Percentiles rank a stretch among this genome's conserved stretches.
phyloP scores from a whole-genome alignment of 140 eudicot genomes.

The Ambrosia hybrid region DNA sequence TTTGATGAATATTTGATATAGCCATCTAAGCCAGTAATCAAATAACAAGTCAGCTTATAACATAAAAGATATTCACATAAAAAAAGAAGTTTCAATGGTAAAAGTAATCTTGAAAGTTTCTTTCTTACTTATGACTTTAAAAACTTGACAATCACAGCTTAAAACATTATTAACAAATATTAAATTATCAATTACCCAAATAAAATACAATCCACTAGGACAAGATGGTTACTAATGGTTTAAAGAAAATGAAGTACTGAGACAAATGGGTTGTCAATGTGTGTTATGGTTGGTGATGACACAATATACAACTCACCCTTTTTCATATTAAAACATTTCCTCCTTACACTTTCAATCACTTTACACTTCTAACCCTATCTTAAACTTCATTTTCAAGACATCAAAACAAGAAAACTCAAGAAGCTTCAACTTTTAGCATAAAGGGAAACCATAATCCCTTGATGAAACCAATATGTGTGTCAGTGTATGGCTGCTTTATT shows the following conservation, averaged over 20 bases:
- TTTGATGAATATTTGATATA: too few species aligned
- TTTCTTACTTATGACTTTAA: not conserved
- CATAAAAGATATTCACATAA: not conserved
- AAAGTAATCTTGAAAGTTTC: not conserved
- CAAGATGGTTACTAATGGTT: constrained; percentile 17
- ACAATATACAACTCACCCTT: constrained; percentile 30
- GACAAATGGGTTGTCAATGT: constrained; percentile 20
- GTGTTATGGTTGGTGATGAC: constrained; percentile 37
- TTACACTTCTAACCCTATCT: constrained; percentile 15
- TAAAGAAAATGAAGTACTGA: not conserved
- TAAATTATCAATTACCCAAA: constrained; percentile 13
- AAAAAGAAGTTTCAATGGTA: not conserved
- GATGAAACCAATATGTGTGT: too few species aligned
- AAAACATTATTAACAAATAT: not conserved
- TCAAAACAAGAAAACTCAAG: too few species aligned
- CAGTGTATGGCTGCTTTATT: too few species aligned
- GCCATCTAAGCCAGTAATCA: too few species aligned
- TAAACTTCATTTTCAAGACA: not conserved
- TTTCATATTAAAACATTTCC: constrained; percentile 17
- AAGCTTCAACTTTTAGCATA: too few species aligned
- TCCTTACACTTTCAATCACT: constrained; percentile 25
- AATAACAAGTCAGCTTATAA: too few species aligned
- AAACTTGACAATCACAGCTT: not conserved
- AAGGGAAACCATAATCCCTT: too few species aligned
- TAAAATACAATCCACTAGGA: constrained; percentile 26